Evolutionary conservation across 2,329 filamentous ascomycete species (phyloP).

Genomic region (Elsinoe australis): DNA sequence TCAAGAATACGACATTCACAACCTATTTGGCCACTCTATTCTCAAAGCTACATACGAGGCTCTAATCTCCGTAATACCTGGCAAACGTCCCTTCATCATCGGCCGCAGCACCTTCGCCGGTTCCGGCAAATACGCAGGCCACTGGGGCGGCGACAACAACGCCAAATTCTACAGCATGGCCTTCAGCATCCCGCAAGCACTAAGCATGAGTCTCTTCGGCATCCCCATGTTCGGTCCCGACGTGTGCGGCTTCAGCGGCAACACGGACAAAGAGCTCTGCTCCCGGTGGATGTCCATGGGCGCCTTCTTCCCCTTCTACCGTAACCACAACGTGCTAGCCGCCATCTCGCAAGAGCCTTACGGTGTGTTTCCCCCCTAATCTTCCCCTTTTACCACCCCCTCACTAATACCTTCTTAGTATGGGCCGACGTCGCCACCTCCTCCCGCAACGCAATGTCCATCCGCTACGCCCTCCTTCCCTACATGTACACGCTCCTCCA

Average conservation of each 20-base stretch:
- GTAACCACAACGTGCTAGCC: constrained; percentile 56
- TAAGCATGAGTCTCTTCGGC: constrained; percentile 66
- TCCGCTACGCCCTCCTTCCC: constrained; percentile 63
- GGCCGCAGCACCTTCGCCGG: constrained; percentile 75
- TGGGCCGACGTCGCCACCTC: constrained; percentile 61
- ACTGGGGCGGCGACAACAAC: constrained; percentile 72
- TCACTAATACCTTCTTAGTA: constrained; percentile 22
- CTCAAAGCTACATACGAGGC: constrained; percentile 69
- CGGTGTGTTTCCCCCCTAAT: constrained; percentile 13
- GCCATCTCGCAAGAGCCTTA: constrained; percentile 64
- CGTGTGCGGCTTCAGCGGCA: constrained; percentile 62
- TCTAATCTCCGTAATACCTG: constrained; percentile 55
- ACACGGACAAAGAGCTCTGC: constrained; percentile 62
- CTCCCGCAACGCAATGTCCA: constrained; percentile 57
- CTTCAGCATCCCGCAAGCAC: constrained; percentile 68
- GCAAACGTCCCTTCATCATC: constrained; percentile 74
- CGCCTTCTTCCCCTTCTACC: constrained; percentile 71
- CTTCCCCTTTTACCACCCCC: background rate
- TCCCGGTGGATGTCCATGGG: constrained; percentile 65
- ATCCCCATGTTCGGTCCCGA: constrained; percentile 70
- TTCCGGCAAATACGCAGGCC: constrained; percentile 65
- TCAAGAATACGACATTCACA: constrained; percentile 76
- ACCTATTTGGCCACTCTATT: constrained; percentile 67
- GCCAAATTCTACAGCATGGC: constrained; percentile 64
- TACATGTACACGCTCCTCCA: constrained; percentile 71